Evolutionary conservation across 495 filamentous ascomycete species (phyloP).

Genomic region (Corynascus novoguineensis): DNA sequence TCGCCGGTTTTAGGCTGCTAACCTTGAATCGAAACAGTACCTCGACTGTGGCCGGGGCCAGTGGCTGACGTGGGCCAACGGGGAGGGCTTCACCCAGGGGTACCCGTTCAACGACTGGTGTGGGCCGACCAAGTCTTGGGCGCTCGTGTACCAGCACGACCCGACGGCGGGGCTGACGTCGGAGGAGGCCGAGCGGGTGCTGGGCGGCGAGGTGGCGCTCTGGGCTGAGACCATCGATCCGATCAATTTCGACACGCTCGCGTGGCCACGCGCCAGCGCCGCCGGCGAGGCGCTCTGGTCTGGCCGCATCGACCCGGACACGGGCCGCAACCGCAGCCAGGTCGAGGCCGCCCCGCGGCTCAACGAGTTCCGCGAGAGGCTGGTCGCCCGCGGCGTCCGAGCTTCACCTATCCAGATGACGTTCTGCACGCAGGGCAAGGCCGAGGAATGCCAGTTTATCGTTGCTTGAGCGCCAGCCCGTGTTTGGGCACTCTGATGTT

Average conservation of each 20-base stretch:
- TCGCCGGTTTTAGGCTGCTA: no score
- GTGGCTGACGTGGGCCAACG: conserved; percentile 62
- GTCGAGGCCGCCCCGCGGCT: conserved; percentile 59
- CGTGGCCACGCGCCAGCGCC: conserved; percentile 71
- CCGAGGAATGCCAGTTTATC: conserved; percentile 23
- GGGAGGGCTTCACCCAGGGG: conserved; percentile 36
- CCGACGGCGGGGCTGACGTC: conserved; percentile 55
- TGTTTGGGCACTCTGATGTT: neutral
- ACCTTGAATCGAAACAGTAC: conserved; percentile 48
- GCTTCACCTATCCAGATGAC: conserved; percentile 52
- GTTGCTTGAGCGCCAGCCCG: neutral
- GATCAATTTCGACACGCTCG: conserved; percentile 58
- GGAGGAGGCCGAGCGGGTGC: conserved; percentile 54
- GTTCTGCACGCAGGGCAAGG: conserved; percentile 45
- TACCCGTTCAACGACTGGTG: conserved; percentile 77
- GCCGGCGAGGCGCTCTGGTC: conserved; percentile 75
- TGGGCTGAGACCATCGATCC: conserved; percentile 76
- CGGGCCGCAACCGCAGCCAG: conserved; percentile 60
- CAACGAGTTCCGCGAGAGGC: conserved; percentile 64
- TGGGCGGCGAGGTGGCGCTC: conserved; percentile 71
- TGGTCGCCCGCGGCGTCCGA: conserved; percentile 59
- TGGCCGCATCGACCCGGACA: conserved; percentile 51
- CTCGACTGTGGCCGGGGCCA: conserved; percentile 76
- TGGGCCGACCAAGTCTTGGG: conserved; percentile 66
- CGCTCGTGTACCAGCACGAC: conserved; percentile 70